phyloP scores from a whole-genome alignment of 176 grass and related monocot species.

The Raddia distichophylla region DNA sequence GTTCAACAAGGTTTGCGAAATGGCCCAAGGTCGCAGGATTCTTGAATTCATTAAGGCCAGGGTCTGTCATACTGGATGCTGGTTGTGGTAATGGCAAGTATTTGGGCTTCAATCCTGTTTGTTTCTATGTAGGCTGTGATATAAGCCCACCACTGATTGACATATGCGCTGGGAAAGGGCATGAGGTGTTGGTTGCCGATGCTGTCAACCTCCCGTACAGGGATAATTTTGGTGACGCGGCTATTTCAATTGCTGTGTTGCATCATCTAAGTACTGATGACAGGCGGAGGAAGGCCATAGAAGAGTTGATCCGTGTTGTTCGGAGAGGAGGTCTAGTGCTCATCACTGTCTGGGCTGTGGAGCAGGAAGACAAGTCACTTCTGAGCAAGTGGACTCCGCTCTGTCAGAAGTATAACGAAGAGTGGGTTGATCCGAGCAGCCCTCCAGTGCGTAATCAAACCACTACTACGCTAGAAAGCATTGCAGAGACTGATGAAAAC shows the following conservation, averaged over 20 bases:
- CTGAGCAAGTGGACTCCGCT: constrained; percentile 92
- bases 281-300: constrained; percentile 81
- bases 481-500: constrained; percentile 69
- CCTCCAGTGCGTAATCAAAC: constrained; percentile 55
- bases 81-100: constrained; percentile 99
- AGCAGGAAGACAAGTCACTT: constrained; percentile 79
- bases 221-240: constrained; percentile 76
- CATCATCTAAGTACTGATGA: constrained; percentile 90
- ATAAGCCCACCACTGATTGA: constrained; percentile 76
- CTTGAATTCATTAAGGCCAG: constrained; percentile 67
- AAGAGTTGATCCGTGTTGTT: constrained; percentile 89
- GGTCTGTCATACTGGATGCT: constrained; percentile 79
- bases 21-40: constrained; percentile 93
- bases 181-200: constrained; percentile 93
- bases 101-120: constrained; percentile 76
- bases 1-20: constrained; percentile 85
- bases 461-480: constrained; percentile 61
- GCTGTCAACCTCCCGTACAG: constrained; percentile 89
- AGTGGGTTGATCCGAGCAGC: constrained; percentile 74
- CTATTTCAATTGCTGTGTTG: constrained; percentile 90
- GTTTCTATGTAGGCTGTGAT: constrained; percentile 88
- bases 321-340: constrained; percentile 80
- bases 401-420: constrained; percentile 86
- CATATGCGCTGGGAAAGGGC: constrained; percentile 72
- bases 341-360: constrained; percentile 92